phyloP scores from a whole-genome alignment of 2,329 filamentous ascomycete genomes.

The Monilinia vaccinii-corymbosi region DNA sequence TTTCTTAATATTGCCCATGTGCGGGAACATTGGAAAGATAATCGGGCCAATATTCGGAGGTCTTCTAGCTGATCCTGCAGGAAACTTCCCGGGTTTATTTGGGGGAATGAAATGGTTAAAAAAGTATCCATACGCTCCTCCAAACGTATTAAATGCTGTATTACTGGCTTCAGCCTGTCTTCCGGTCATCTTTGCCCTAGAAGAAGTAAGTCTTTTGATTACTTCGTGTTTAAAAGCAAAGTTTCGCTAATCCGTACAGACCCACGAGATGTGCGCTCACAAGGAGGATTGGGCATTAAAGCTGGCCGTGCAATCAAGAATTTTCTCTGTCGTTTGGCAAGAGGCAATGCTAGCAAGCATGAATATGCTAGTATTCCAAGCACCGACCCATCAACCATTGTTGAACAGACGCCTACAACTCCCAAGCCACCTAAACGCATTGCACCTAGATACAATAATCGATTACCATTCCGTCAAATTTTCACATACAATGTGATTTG shows the following conservation, averaged over 20 bases:
- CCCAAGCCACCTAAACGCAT: conserved; percentile 21
- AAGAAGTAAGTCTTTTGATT: conserved; percentile 20
- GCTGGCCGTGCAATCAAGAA: conserved; percentile 18
- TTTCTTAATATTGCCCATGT: conserved; percentile 46
- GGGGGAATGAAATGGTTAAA: conserved; percentile 33
- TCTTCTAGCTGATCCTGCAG: conserved; percentile 36
- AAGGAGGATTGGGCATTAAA: conserved; percentile 24
- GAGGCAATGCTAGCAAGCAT: not conserved
- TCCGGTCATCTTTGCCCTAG: conserved; percentile 31
- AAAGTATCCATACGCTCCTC: conserved; percentile 37
- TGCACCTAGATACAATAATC: conserved; percentile 24
- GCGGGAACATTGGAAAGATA: conserved; percentile 51
- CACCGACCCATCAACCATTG: conserved; percentile 3
- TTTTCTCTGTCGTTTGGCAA: conserved; percentile 12
- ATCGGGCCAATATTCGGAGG: conserved; percentile 37
- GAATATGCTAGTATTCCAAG: conserved; percentile 9
- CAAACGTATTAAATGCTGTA: conserved; percentile 33
- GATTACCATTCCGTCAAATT: conserved; percentile 39
- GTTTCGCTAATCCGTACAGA: conserved; percentile 23
- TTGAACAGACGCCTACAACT: conserved; percentile 7
- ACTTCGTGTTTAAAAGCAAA: not conserved
- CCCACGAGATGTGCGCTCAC: conserved; percentile 30
- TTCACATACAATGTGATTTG: conserved; percentile 37
- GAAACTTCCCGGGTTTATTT: conserved; percentile 32
- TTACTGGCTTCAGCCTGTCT: conserved; percentile 29